phyloP scores from a whole-genome alignment of 148 eudicot species.

The Persicaria tinctoria region DNA sequence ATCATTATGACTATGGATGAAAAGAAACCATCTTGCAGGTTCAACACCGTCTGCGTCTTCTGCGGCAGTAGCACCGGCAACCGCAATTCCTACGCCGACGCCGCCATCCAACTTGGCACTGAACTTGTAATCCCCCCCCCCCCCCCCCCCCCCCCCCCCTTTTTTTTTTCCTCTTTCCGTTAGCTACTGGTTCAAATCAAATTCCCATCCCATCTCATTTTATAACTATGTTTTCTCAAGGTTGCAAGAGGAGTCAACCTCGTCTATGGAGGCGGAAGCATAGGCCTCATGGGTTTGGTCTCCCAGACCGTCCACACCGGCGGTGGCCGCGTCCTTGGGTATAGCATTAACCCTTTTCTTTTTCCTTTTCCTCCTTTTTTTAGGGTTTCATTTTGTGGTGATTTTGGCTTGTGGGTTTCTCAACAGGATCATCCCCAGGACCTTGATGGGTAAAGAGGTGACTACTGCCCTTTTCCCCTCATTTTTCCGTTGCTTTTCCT shows the following conservation, averaged over 20 bases:
- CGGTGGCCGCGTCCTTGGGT: constrained; percentile 18
- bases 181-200: background rate
- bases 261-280: constrained; percentile 18
- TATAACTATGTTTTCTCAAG: background rate
- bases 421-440: constrained; percentile 14
- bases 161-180: background rate
- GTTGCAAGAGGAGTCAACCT: constrained; percentile 14
- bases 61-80: constrained; percentile 40
- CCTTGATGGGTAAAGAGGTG: constrained; percentile 16
- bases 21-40: constrained; percentile 10
- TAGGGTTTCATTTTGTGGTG: background rate
- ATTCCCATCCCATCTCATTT: background rate
- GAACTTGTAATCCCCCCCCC: constrained; percentile 13
- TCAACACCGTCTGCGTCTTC: constrained; percentile 31
- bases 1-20: background rate
- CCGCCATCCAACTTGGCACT: constrained; percentile 23
- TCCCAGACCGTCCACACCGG: constrained; percentile 13
- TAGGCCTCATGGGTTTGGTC: constrained; percentile 18
- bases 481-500: too few species aligned
- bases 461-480: background rate
- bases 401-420: background rate
- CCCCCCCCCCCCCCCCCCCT: background rate
- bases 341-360: background rate
- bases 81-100: constrained; percentile 23
- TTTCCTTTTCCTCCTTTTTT: background rate